Evolutionary conservation across 176 grass and related monocot species (phyloP).

Genomic region (Carex scoparia): DNA sequence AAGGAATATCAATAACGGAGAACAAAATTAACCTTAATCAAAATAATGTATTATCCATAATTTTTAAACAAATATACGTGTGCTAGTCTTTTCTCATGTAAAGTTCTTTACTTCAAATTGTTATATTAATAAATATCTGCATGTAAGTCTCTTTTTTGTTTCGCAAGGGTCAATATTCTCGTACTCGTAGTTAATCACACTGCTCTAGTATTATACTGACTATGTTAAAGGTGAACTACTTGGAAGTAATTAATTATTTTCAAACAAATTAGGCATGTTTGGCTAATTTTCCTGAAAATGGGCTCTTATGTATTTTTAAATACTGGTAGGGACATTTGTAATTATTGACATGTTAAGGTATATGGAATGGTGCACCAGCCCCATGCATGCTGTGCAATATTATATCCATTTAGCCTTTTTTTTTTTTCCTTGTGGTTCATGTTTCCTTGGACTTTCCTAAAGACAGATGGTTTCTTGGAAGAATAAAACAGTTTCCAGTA

Average conservation of each 20-base stretch:
- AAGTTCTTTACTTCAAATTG: too few relatives aligned
- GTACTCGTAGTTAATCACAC: background rate
- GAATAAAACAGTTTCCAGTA: background rate
- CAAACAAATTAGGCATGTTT: background rate
- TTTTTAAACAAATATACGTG: too few relatives aligned
- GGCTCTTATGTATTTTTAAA: background rate
- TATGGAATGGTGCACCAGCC: background rate
- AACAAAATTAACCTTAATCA: background rate
- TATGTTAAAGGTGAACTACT: background rate
- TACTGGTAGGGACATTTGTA: background rate
- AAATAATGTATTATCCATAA: too few relatives aligned
- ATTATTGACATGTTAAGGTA: background rate
- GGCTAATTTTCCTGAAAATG: background rate
- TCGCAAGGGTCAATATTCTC: background rate
- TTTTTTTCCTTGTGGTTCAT: background rate
- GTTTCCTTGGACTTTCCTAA: background rate
- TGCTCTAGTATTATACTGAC: background rate
- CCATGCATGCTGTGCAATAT: background rate
- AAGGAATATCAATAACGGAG: background rate
- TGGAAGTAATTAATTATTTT: background rate
- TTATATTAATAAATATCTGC: too few relatives aligned
- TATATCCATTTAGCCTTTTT: background rate
- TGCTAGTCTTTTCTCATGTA: too few relatives aligned
- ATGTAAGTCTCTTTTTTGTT: background rate
- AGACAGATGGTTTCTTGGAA: slow-evolving; percentile 4